Percentiles rank a stretch among this genome's conserved stretches.
Conservation (phyloP, 2,329 filamentous ascomycete genomes). For the Neocatenulostroma microsporum region DNA sequence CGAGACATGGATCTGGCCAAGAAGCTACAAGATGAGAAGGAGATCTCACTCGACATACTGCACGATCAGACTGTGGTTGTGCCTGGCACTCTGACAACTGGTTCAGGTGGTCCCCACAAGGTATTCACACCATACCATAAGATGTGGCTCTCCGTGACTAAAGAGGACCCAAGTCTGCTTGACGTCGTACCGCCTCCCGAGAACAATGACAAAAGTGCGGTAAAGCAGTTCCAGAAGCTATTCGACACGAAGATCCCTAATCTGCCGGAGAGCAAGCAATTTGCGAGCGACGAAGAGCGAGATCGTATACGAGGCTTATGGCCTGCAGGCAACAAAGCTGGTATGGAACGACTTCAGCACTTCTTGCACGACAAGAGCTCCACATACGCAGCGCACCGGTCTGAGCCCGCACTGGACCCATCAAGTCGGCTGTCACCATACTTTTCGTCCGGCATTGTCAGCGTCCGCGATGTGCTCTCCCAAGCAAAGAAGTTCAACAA, state of each 20-base stretch:
- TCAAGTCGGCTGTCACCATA: slow-evolving; percentile 39
- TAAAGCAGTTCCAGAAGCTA: slow-evolving; percentile 45
- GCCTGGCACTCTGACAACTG: slow-evolving; percentile 38
- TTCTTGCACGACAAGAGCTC: slow-evolving; percentile 36
- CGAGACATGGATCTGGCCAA: slow-evolving; percentile 40
- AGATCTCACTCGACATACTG: slow-evolving; percentile 36
- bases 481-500: slow-evolving; percentile 36
- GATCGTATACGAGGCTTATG: slow-evolving; percentile 37
- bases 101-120: slow-evolving; percentile 41
- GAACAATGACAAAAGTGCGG: slow-evolving; percentile 38
- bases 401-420: slow-evolving; percentile 35
- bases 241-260: slow-evolving; percentile 47
- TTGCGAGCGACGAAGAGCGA: slow-evolving; percentile 31
- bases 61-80: slow-evolving; percentile 46
- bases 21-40: slow-evolving; percentile 26
- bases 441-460: slow-evolving; percentile 40
- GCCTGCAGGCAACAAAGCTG: slow-evolving; percentile 40
- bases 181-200: slow-evolving; percentile 36
- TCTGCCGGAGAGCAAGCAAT: slow-evolving; percentile 36
- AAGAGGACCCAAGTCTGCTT: slow-evolving; percentile 36
- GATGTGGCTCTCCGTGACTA: slow-evolving; percentile 39
- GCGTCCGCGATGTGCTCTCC: slow-evolving; percentile 39
- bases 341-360: slow-evolving; percentile 32
- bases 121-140: slow-evolving; percentile 47
- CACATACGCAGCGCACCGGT: slow-evolving; percentile 36